phyloP scores from a whole-genome alignment of 768 basidiomycete genomes.

The Strobilomyces dryophilus region DNA sequence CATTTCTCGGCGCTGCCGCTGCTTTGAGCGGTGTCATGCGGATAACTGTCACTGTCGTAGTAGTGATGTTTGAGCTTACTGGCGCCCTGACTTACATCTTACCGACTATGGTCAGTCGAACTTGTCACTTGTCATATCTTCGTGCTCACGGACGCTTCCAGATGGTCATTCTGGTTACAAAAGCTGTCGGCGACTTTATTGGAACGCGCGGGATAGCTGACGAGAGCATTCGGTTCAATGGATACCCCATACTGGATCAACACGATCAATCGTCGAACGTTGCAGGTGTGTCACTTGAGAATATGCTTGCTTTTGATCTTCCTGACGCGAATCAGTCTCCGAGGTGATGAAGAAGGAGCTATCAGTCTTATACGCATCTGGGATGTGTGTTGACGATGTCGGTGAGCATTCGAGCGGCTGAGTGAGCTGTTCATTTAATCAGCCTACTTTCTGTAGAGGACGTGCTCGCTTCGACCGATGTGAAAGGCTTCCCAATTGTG shows the following conservation, averaged over 20 bases:
- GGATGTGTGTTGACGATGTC: slow-evolving; percentile 73
- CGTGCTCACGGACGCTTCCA: slow-evolving; percentile 31
- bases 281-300: slow-evolving; percentile 54
- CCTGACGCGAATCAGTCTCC: slow-evolving; percentile 51
- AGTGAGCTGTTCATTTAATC: slow-evolving; percentile 1
- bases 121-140: slow-evolving; percentile 3
- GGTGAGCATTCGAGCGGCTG: slow-evolving; percentile 46
- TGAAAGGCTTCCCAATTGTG: slow-evolving; percentile 92
- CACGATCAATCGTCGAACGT: slow-evolving; percentile 92
- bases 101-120: slow-evolving; percentile 82
- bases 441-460: slow-evolving; percentile 46
- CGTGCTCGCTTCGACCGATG: slow-evolving; percentile 63
- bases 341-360: slow-evolving; percentile 87
- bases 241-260: slow-evolving; percentile 95
- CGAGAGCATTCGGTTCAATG: slow-evolving; percentile 95
- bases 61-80: slow-evolving; percentile 99
- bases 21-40: slow-evolving; percentile 95
- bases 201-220: slow-evolving; percentile 95
- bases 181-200: slow-evolving; percentile 93
- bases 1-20: slow-evolving; percentile 95
- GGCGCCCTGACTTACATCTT: slow-evolving; percentile 96
- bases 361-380: slow-evolving; percentile 64
- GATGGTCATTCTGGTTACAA: slow-evolving; percentile 96
- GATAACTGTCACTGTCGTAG: slow-evolving; percentile 96
- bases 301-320: slow-evolving; percentile 3